A percentile compares a stretch with the other conserved stretches of the same genome.
These are phyloP conservation scores for Cruciata laevipes DNA, from an alignment of 257 asterid species.

Conservation along the genomic window DNA sequence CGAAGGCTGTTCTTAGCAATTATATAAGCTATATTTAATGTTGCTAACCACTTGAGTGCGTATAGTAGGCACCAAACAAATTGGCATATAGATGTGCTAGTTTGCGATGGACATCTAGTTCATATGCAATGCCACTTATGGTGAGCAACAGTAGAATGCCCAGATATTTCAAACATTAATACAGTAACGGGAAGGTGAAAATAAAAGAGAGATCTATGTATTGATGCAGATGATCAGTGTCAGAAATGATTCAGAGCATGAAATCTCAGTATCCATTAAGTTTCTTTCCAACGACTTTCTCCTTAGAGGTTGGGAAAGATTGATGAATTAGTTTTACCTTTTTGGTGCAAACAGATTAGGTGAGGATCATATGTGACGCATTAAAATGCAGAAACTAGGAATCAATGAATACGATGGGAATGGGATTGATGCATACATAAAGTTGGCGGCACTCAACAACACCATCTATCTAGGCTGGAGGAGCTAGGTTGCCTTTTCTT, in stretches of 20 bases:
- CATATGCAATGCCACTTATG: too few relatives aligned
- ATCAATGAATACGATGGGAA: neutral
- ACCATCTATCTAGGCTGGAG: neutral
- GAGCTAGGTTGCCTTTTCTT: neutral
- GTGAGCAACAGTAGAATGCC: neutral
- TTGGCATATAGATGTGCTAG: too few relatives aligned
- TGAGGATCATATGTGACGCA: neutral
- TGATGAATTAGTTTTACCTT: neutral
- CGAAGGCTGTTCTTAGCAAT: too few relatives aligned
- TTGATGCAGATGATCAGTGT: too few relatives aligned
- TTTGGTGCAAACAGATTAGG: neutral
- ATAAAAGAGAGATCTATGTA: too few relatives aligned
- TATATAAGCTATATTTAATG: too few relatives aligned
- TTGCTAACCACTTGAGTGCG: too few relatives aligned
- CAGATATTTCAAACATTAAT: neutral
- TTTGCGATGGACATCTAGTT: too few relatives aligned
- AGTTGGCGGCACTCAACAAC: constrained; percentile 11
- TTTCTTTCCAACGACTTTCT: neutral
- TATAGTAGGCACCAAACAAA: too few relatives aligned
- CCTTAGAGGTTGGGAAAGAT: neutral
- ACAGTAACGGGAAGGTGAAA: too few relatives aligned
- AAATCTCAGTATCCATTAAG: neutral
- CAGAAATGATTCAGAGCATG: too few relatives aligned
- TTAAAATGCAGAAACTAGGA: neutral
- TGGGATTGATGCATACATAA: neutral